These are phyloP conservation scores for Boeremia lycopersici DNA, from an alignment of 2,329 filamentous ascomycete species.

Conservation along the genomic window DNA sequence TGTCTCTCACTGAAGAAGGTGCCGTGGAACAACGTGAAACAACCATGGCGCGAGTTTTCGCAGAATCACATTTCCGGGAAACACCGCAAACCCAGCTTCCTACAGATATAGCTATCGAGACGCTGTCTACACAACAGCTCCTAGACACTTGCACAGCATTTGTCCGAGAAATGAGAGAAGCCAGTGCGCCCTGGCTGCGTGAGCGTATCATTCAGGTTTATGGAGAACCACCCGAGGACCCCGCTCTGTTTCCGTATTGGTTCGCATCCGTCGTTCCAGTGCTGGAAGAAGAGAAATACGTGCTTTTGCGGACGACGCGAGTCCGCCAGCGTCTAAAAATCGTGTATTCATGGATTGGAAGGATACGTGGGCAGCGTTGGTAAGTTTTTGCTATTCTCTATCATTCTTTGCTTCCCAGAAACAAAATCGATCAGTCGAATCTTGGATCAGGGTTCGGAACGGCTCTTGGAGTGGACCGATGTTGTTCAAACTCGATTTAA, in stretches of 20 bases:
- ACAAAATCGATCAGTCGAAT: constrained; percentile 4
- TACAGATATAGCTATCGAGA: constrained; percentile 51
- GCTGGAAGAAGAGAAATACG: constrained; percentile 78
- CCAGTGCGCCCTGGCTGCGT: constrained; percentile 76
- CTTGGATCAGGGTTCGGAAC: background rate
- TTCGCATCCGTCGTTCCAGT: constrained; percentile 82
- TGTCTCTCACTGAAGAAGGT: constrained; percentile 82
- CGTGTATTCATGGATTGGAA: constrained; percentile 76
- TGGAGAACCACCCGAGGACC: constrained; percentile 77
- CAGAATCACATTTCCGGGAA: constrained; percentile 45
- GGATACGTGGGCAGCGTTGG: constrained; percentile 74
- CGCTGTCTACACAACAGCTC: constrained; percentile 72
- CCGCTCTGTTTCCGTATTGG: constrained; percentile 86
- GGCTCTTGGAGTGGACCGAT: background rate
- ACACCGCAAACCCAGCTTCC: constrained; percentile 34
- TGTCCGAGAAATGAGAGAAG: constrained; percentile 69
- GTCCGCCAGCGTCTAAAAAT: constrained; percentile 84
- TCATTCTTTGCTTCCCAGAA: background rate
- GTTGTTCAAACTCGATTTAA: background rate
- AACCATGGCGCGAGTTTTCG: constrained; percentile 43
- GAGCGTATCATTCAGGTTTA: constrained; percentile 74
- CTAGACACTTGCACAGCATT: constrained; percentile 71
- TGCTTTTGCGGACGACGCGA: constrained; percentile 72
- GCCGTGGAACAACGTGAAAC: constrained; percentile 73
- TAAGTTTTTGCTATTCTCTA: constrained; percentile 54